Percentiles rank a stretch among this genome's conserved stretches.
Conservation (phyloP, 2,329 filamentous ascomycete genomes). For the Microcyclospora tardicrescens region DNA sequence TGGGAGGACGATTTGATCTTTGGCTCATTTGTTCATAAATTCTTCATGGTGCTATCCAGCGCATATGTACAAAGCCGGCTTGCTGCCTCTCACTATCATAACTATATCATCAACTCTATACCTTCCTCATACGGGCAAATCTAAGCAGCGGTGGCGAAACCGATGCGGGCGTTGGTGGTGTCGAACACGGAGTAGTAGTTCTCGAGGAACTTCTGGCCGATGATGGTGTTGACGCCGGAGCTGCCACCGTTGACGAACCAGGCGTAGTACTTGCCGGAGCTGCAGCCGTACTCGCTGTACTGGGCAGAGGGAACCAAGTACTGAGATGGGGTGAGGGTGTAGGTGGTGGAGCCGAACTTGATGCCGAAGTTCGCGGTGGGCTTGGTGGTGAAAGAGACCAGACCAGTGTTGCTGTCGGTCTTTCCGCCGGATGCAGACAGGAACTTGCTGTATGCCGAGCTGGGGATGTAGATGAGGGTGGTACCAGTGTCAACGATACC, state of each 20-base stretch:
- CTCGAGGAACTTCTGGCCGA: conserved; percentile 60
- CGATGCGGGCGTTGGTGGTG: conserved; percentile 22
- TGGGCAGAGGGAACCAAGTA: not conserved
- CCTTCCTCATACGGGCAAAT: too few species aligned
- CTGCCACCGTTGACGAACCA: conserved; percentile 55
- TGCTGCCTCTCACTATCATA: too few species aligned
- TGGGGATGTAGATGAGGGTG: conserved; percentile 46
- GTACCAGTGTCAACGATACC: conserved; percentile 57
- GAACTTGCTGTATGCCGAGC: conserved; percentile 41
- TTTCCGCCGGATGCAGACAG: conserved; percentile 40
- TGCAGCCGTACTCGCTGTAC: conserved; percentile 38
- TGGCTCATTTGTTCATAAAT: too few species aligned
- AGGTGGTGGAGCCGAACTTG: conserved; percentile 33
- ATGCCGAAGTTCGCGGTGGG: conserved; percentile 37
- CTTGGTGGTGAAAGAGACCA: conserved; percentile 37
- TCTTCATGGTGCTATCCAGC: too few species aligned
- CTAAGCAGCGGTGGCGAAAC: conserved; percentile 22
- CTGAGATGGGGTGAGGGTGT: conserved; percentile 28
- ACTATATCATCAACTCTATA: too few species aligned
- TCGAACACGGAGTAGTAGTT: conserved; percentile 60
- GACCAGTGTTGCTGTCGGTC: conserved; percentile 36
- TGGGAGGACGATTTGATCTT: too few species aligned
- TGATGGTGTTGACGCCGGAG: conserved; percentile 48
- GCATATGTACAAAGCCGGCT: too few species aligned
- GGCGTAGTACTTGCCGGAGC: conserved; percentile 41